Evolutionary conservation across 164 flowering plant species (phyloP), one percentile per base, ranked within the genome.

Genomic region (Kalanchoe fedtschenkoi): DNA sequence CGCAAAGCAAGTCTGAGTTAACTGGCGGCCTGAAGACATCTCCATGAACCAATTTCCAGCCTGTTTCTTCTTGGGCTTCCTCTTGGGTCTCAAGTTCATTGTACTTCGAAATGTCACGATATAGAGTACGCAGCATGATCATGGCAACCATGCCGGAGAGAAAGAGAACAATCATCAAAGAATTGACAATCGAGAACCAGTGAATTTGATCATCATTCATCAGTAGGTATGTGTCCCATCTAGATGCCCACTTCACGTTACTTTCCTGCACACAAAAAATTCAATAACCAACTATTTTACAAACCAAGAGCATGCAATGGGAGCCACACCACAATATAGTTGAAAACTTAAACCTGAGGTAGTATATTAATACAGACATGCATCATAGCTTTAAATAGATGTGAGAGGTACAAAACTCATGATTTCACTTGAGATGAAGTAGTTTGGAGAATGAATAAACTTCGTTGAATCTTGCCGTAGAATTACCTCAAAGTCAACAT

Each of bases 61-160:
- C 61, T n/a, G 61, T 58, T 58, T 58, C 61, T 37, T 58, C 61
- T 22, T 58, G 61, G 41, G 61, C 61, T 58, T 58, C 61, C 41
- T 58, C 61, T 58, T 58, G 61, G 42, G 61, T 58, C 28, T 58
- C 61, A 58, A 58, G 61, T 32, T 58, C 61, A 34, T 58, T 58
- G 34, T 58, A 58, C 61, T 58, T 58, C 39, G 61, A 58, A 37
- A 58, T 58, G 42, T 58, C 61, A 34, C 61, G 61, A n/a, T 58
- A 58, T 14, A 58, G 38, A 34, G 61, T 58, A 35, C 61, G 61
- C 38, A 58, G 42, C 61, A 58, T 58, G 21, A 58, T 58, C 61
- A 58, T 58, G 1, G 61, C 61, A 33, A 58, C 61, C 61, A 58
- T 58, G 5, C 61, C 42, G 3, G 42, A 58, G 61, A 58, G 61